Percentiles rank a stretch among this genome's conserved stretches.
phyloP scores from a whole-genome alignment of 2,329 filamentous ascomycete species.

The Oidium heveae region DNA sequence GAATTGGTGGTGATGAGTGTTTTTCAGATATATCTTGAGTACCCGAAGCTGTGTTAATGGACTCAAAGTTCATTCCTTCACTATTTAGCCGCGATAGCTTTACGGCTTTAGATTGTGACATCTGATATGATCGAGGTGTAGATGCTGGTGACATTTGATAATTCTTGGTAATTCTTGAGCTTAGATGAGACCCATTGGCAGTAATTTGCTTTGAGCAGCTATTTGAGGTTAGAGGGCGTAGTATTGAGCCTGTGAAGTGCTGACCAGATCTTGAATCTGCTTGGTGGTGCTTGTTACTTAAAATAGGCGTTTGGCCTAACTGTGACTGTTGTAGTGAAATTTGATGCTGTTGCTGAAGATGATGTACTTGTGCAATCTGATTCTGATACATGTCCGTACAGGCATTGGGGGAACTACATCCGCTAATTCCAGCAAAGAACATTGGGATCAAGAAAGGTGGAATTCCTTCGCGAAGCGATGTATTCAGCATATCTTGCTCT shows the following conservation, averaged over 20 bases:
- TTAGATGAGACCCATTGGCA: conserved; percentile 12
- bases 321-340: conserved; percentile 15
- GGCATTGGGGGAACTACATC: conserved; percentile 31
- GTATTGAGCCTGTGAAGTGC: neutral
- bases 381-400: conserved; percentile 45
- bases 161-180: conserved; percentile 8
- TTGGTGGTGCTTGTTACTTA: conserved; percentile 21
- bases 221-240: neutral
- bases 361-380: conserved; percentile 27
- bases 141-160: conserved; percentile 14
- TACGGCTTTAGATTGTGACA: conserved; percentile 8
- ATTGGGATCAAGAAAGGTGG: conserved; percentile 51
- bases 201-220: conserved; percentile 9
- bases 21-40: conserved; percentile 23
- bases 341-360: conserved; percentile 18
- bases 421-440: conserved; percentile 48
- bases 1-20: conserved; percentile 45
- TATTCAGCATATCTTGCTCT: conserved; percentile 46
- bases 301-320: conserved; percentile 21
- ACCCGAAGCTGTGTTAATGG: conserved; percentile 24
- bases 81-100: conserved; percentile 18
- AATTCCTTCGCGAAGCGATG: conserved; percentile 42
- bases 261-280: conserved; percentile 22
- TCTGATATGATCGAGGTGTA: conserved; percentile 11
- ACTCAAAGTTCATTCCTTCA: conserved; percentile 5